Evolutionary conservation across 2,329 filamentous ascomycete species (phyloP).

Genomic region (Cryphonectria japonica): DNA sequence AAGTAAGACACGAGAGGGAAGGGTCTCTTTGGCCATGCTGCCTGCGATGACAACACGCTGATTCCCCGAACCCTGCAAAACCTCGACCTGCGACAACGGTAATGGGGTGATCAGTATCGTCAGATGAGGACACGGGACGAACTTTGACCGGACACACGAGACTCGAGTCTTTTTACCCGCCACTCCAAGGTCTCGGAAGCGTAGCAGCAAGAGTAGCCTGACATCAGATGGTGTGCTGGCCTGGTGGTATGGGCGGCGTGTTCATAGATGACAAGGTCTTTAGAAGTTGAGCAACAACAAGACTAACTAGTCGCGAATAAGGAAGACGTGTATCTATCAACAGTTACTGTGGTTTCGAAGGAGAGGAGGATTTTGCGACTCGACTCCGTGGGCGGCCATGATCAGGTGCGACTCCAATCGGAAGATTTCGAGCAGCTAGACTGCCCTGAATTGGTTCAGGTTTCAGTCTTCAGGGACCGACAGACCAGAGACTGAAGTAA

Average conservation of each 20-base stretch:
- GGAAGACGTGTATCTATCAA: too few relatives aligned
- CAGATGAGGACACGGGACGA: slow-evolving; percentile 9
- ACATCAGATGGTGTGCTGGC: neutral
- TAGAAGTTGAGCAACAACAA: neutral
- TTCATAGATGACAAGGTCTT: neutral
- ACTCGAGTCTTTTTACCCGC: neutral
- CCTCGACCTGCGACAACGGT: neutral
- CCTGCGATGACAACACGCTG: neutral
- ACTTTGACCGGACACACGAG: neutral
- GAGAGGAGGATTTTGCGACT: neutral
- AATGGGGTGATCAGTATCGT: slow-evolving; percentile 1
- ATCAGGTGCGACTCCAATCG: neutral
- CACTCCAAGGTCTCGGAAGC: neutral
- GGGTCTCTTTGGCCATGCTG: neutral
- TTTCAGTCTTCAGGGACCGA: neutral
- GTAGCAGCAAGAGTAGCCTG: neutral
- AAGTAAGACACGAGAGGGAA: neutral
- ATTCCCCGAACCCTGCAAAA: slow-evolving; percentile 4
- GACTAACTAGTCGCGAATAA: neutral
- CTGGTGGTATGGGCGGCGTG: neutral
- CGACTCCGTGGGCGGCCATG: neutral
- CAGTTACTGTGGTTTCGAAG: too few relatives aligned
- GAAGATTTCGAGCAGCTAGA: neutral
- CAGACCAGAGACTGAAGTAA: neutral
- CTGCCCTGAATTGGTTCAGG: neutral